phyloP scores from a whole-genome alignment of 495 filamentous ascomycete genomes.

The Tuber magnatum region DNA sequence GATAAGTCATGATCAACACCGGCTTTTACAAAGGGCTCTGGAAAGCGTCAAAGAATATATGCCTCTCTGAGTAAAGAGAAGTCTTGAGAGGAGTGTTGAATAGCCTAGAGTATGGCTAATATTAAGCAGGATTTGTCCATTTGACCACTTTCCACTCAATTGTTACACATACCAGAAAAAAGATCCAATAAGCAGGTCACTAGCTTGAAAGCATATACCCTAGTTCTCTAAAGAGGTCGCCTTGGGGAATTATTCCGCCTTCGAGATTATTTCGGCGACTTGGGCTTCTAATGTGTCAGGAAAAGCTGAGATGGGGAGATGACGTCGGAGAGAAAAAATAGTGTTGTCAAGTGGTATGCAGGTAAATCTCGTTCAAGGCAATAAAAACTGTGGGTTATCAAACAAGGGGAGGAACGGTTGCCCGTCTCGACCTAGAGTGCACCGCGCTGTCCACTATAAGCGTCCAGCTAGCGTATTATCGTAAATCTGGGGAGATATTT shows the following conservation, averaged over 20 bases:
- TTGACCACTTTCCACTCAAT: neutral
- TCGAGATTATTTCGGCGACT: neutral
- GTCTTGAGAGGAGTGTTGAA: neutral
- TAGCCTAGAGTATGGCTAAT: neutral
- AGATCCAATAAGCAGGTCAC: neutral
- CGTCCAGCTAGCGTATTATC: neutral
- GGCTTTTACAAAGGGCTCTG: too few species aligned
- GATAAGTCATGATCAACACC: neutral
- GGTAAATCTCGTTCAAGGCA: neutral
- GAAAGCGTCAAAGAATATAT: neutral
- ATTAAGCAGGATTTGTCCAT: neutral
- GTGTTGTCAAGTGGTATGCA: neutral
- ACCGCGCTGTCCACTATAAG: neutral
- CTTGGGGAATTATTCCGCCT: neutral
- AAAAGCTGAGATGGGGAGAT: neutral
- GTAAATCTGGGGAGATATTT: neutral
- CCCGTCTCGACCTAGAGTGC: neutral
- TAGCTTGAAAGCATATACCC: neutral
- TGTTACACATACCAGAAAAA: neutral
- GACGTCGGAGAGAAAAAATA: neutral
- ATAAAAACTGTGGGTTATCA: neutral
- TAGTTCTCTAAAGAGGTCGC: neutral
- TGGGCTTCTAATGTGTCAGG: neutral
- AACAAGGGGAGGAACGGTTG: too few species aligned
- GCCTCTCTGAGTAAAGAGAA: neutral